Conservation (phyloP, 768 basidiomycete species). For the Lactarius psammicola region DNA sequence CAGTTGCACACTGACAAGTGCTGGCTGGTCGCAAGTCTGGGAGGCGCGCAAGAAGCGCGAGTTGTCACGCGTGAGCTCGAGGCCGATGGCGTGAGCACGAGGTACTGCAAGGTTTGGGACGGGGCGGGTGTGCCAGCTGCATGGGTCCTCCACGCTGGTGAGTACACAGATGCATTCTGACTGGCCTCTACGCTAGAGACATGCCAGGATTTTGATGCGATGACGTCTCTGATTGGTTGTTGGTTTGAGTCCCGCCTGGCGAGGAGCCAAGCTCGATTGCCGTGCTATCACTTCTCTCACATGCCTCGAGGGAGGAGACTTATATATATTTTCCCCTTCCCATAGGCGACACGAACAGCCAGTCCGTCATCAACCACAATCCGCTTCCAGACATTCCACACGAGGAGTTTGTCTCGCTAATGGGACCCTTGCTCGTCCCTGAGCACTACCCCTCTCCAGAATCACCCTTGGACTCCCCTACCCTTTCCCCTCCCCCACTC, state of each 20-base stretch:
- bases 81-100: conserved; percentile 62
- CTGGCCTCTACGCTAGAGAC: neutral
- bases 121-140: conserved; percentile 73
- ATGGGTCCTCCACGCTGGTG: conserved; percentile 77
- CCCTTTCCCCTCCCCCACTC: conserved; percentile 24
- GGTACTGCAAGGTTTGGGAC: conserved; percentile 72
- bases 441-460: conserved; percentile 63
- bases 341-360: conserved; percentile 54
- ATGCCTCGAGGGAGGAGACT: neutral
- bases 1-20: conserved; percentile 68
- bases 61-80: conserved; percentile 65
- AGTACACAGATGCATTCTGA: conserved; percentile 25
- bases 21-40: conserved; percentile 70
- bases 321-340: neutral
- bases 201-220: neutral
- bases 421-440: conserved; percentile 79
- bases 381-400: conserved; percentile 84
- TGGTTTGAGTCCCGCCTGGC: neutral
- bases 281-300: neutral
- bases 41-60: conserved; percentile 66
- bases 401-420: conserved; percentile 77
- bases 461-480: conserved; percentile 29
- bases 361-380: conserved; percentile 82
- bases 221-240: neutral
- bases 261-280: neutral